These are phyloP conservation scores for Sergeia podlipaevii DNA, from an alignment of 208 protist species.

Conservation along the genomic window DNA sequence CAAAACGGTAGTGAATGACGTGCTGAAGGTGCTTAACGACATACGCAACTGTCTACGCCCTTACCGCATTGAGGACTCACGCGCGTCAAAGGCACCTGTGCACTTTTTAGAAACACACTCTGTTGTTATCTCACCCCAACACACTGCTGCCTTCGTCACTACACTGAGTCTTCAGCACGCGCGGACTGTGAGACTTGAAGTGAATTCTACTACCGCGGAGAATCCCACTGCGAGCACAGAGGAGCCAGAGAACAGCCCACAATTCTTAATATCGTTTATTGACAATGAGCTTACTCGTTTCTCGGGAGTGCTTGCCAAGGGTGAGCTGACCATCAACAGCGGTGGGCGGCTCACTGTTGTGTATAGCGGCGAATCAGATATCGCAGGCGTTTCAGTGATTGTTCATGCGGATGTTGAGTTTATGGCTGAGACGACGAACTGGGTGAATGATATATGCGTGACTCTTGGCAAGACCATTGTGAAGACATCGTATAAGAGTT, in stretches of 20 bases:
- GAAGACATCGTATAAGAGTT: constrained; percentile 23
- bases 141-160: constrained; percentile 25
- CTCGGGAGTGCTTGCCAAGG: constrained; percentile 6
- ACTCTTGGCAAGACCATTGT: constrained; percentile 65
- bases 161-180: constrained; percentile 61
- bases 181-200: constrained; percentile 43
- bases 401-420: constrained; percentile 45
- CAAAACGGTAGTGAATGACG: constrained; percentile 36
- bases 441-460: constrained; percentile 67
- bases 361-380: constrained; percentile 14
- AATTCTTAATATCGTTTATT: constrained; percentile 23
- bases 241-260: constrained; percentile 11
- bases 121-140: constrained; percentile 37
- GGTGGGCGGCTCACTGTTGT: constrained; percentile 30
- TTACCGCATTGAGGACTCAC: constrained; percentile 15
- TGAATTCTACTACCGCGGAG: constrained; percentile 9
- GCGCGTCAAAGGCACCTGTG: constrained; percentile 12
- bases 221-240: constrained; percentile 15
- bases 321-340: constrained; percentile 18
- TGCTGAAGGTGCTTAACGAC: constrained; percentile 63
- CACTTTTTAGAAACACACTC: constrained; percentile 60
- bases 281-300: constrained; percentile 25
- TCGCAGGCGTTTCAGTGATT: constrained; percentile 16
- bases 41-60: constrained; percentile 39
- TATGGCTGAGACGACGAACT: constrained; percentile 48